Base-by-base conservation (phyloP, 495 filamentous ascomycete genomes). In the Cetradonia linearis region DNA sequence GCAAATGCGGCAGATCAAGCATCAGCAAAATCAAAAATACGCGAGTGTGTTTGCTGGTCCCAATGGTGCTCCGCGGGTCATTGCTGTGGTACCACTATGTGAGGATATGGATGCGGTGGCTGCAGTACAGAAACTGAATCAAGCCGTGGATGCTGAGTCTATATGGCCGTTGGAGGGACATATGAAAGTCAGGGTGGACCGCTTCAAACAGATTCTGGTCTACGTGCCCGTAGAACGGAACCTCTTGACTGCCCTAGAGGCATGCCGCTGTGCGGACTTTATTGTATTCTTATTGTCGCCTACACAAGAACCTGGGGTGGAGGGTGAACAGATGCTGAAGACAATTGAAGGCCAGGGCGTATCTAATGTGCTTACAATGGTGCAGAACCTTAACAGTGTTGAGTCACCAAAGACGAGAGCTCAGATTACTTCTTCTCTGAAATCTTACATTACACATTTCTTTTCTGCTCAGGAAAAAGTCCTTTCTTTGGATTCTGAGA, bases 281-380 rank as follows among this genome's bases (percentile, higher is more conserved):
- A 85, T 97, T 14, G 67, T 97, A 5, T 78, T 97, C 62, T 75
- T 95, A 23, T 70, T 97, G 20, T 93, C 90, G 16, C 78, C 90
- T 28, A 76, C 87, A 42, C 76, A 86, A 59, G 89, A 96, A 69
- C 88, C 95, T 14, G 90, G 93, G 66, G 80, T 83, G 18, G 66
- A 87, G 53, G 91, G 90, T 52, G 88, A 96, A 69, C 72, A 86
- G 61, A 81, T 96, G 52, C 71, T 98, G 60, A 80, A 87, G 65
- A 86, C 86, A 42, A 85, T 97, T 54, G 91, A 96, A 73, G 84
- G 89, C 55, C 93, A 98, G 72, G 93, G 93, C 67, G 79, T 98
- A 61, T 95, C 92, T 1, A 96, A 87, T 49, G 77, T 92, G 8
- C 74, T 93, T 64, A 85, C 86, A 0, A 81, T 86, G 18, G 91